Base-by-base conservation (phyloP, 2,329 filamentous ascomycete genomes). In the Chaetomium sp. region DNA sequence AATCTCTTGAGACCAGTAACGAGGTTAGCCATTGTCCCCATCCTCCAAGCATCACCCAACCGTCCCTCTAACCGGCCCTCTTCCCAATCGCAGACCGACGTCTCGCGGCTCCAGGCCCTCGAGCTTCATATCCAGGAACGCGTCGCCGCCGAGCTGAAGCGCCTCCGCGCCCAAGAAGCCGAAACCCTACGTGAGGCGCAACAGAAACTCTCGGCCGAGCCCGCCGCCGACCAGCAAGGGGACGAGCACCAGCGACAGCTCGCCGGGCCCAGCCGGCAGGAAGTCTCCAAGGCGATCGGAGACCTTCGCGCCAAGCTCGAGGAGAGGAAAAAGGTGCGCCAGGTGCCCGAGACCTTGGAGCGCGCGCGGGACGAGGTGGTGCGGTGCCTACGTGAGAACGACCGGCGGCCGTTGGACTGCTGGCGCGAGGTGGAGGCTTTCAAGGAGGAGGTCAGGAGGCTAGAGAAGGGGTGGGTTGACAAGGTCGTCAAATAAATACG, bases 381-480 rank as follows among this genome's bases (percentile, higher is more conserved):
- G 68, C 84, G 85, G 72, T 98, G 94, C 77, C 81, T 98, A 81
- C 83, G 90, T 67, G 84, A 89, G 74, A 89, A 97, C 77, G 93
- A 97, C 78, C 84, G 92, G 69, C 85, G 92, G 77, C 93, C 94
- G 75, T 81, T 97, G 75, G 91, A 97, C 81, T 98, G 94, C 84
- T 97, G 91, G 90, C 85, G 88, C 78, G 93, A 97, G 85, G 92
- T 97, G 27, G 90, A 96, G 80, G 83, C 82, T 23, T 98, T 98
- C 78, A 96, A 93, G 86, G 85, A 85, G 72, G 92, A 96, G 83
- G 93, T 98, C 58, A 87, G 90, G 71, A 87, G 87, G 80, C 78
- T 97, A 78, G 94, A 97, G 85, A 89, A 87, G 79, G 83, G 83
- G 29, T 98, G 96, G 87, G 92, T 97, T 42, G 90, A 96, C 75